A percentile compares a stretch with the other conserved stretches of the same genome.
These are phyloP conservation scores for Casuarina glauca DNA, from an alignment of 306 rosid genomes.

Conservation along the genomic window DNA sequence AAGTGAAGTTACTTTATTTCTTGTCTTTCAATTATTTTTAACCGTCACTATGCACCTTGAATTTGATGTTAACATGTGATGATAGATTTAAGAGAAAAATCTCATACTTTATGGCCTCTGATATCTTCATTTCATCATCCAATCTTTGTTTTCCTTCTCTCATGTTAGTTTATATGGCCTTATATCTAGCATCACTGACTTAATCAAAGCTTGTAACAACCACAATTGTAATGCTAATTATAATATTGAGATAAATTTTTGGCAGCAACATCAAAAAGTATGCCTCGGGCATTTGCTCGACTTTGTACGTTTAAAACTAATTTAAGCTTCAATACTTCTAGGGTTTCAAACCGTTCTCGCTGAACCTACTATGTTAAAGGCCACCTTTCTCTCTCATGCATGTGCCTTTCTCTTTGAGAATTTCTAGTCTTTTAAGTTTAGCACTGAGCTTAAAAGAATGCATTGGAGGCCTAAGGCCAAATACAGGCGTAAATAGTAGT, in stretches of 20 bases:
- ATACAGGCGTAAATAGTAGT: too few species aligned
- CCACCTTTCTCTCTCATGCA: not conserved
- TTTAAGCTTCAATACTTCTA: not conserved
- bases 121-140: not conserved
- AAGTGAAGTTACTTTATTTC: too few species aligned
- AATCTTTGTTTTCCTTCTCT: not conserved
- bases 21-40: too few species aligned
- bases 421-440: too few species aligned
- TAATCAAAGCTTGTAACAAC: too few species aligned
- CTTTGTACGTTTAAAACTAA: not conserved
- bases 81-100: not conserved
- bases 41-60: not conserved
- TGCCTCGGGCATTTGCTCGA: not conserved
- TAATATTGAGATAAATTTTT: not conserved
- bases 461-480: too few species aligned
- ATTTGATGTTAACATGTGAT: not conserved
- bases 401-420: not conserved
- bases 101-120: not conserved
- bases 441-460: too few species aligned
- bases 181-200: not conserved
- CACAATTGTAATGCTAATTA: too few species aligned
- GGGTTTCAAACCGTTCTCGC: not conserved
- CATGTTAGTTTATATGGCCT: not conserved
- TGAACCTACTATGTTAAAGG: not conserved
- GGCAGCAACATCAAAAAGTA: not conserved